Percentiles rank a stretch among this genome's conserved stretches.
phyloP scores from a whole-genome alignment of 164 flowering plant genomes.

The Berberis vulgaris region DNA sequence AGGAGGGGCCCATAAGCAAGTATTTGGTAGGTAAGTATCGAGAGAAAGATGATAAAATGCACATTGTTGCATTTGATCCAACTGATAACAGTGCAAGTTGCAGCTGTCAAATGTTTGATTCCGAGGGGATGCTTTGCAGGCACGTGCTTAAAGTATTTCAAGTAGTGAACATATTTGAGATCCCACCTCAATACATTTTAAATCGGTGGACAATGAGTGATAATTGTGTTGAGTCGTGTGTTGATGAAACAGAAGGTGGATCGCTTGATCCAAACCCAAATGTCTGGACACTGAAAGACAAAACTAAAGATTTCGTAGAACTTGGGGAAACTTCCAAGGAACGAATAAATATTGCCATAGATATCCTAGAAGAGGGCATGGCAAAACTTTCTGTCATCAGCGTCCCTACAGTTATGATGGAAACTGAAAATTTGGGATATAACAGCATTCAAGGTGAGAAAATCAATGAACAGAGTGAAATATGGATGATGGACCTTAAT shows the following conservation, averaged over 20 bases:
- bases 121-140: constrained; percentile 14
- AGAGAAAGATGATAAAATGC: constrained; percentile 12
- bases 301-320: constrained; percentile 9
- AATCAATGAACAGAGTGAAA: constrained; percentile 4
- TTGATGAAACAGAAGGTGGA: constrained; percentile 10
- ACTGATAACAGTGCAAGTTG: constrained; percentile 9
- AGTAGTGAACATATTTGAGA: constrained; percentile 10
- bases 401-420: constrained; percentile 8
- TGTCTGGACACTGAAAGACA: constrained; percentile 12
- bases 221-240: constrained; percentile 6
- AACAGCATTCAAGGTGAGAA: constrained; percentile 10
- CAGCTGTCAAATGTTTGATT: constrained; percentile 16
- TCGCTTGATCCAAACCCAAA: not conserved
- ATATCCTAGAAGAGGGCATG: constrained; percentile 14
- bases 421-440: constrained; percentile 10
- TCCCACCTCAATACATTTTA: constrained; percentile 11
- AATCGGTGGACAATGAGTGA: constrained; percentile 16
- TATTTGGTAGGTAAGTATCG: constrained; percentile 14
- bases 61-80: constrained; percentile 9
- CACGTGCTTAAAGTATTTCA: constrained; percentile 17
- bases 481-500: constrained; percentile 14
- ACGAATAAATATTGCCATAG: constrained; percentile 10
- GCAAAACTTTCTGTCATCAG: constrained; percentile 8
- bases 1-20: constrained; percentile 4
- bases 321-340: constrained; percentile 11